phyloP scores from a whole-genome alignment of 2,329 filamentous ascomycete genomes.

The Colletotrichum cereale region DNA sequence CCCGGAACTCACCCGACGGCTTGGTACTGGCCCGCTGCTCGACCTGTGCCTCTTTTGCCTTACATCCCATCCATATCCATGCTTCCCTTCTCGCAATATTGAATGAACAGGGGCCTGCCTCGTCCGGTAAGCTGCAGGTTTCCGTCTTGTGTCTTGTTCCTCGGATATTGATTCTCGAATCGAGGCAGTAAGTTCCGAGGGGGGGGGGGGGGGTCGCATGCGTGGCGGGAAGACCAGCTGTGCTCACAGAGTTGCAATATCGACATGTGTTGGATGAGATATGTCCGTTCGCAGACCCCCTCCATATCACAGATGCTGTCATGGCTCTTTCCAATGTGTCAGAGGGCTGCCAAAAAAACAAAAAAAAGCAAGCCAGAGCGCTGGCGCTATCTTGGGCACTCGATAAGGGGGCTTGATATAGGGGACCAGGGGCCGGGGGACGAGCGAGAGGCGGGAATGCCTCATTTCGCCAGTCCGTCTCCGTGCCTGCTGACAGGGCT shows the following conservation, averaged over 20 bases:
- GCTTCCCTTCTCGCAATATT: conserved; percentile 7
- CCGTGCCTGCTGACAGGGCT: conserved; percentile 32
- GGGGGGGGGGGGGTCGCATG: conserved; percentile 10
- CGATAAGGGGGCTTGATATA: conserved; percentile 16
- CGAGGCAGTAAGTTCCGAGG: conserved; percentile 1
- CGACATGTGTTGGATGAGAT: conserved; percentile 1
- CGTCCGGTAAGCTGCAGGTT: conserved; percentile 17
- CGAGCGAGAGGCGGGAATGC: background rate
- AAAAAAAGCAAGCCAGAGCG: conserved; percentile 30
- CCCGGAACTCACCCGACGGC: conserved; percentile 38
- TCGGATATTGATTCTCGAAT: conserved; percentile 19
- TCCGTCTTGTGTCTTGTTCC: conserved; percentile 14
- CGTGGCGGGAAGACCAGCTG: conserved; percentile 5
- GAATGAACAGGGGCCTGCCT: background rate
- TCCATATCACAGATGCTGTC: background rate
- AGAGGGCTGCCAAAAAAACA: conserved; percentile 32
- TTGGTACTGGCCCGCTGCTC: conserved; percentile 23
- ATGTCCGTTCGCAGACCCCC: conserved; percentile 12
- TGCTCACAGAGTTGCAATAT: conserved; percentile 15
- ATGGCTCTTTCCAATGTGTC: conserved; percentile 7
- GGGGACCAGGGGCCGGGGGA: background rate
- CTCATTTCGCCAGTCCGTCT: conserved; percentile 29
- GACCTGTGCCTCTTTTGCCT: conserved; percentile 3
- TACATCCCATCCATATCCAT: conserved; percentile 8
- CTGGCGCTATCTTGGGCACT: conserved; percentile 4